Base-by-base conservation (phyloP, 768 basidiomycete species). In the Inosperma sp. region DNA sequence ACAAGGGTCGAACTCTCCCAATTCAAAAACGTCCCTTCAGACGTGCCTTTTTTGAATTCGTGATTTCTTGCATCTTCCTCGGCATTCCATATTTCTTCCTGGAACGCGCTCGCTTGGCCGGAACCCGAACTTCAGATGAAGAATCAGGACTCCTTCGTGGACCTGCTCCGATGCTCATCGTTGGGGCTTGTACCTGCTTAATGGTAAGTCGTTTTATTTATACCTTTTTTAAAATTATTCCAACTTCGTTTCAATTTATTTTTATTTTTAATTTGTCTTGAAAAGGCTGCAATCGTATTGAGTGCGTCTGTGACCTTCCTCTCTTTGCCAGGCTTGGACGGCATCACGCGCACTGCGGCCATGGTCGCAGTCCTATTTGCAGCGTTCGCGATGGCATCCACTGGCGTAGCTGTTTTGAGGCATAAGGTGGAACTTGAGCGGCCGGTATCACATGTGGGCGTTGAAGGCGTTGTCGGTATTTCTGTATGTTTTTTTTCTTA, bases 241-340 rank as follows among this genome's bases (percentile, higher is more conserved):
- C 58, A 40, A 52, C 48, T 42, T 58, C 23, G 54, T 27, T 48
- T 35, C n/a, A 13, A 17, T 8, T 58, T 21, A 55, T n/a, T 21
- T 31, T 17, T 19, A 26, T 16, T 9, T 12, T 14, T 17, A 27
- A 25, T 17, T 4, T n/a, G 22, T 40, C 8, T 52, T 53, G 35
- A 55, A 41, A 64, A 91, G 88, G 86, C 88, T 59, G 88, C 88
- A 23, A 76, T 90, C 51, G 76, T 90, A 19, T 71, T 91, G 51
- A 89, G 89, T 57, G 84, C 87, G 26, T 86, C 88, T 33, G 84
- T 89, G 50, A 89, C 87, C 22, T 83, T 90, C 68, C 77, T 92
- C 62, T 80, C 86, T 44, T 75, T 92, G 47, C 88, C 89, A 58
- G 85, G 83, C 31, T 57, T 92, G 65, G 83, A 84, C 64, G 76